Evolutionary conservation across 805 yeast species (phyloP).

Genomic region (Candida germanica): DNA sequence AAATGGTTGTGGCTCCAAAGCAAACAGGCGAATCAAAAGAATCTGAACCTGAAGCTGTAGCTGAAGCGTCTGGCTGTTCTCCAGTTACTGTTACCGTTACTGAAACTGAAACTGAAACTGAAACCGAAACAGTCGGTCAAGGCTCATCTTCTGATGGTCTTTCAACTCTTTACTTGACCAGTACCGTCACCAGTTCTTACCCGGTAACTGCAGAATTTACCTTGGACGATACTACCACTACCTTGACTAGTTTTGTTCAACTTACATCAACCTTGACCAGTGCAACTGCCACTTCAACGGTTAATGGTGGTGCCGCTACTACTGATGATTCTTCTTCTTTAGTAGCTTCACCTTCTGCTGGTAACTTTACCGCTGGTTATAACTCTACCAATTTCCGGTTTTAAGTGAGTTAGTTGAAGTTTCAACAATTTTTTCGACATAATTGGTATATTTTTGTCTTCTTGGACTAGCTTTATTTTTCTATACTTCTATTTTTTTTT

Average conservation of each 20-base stretch:
- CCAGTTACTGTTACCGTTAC: conserved; percentile 9
- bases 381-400: conserved; percentile 3
- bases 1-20: background rate
- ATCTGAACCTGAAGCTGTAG: conserved; percentile 12
- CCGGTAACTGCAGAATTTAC: conserved; percentile 21
- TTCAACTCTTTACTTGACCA: conserved; percentile 14
- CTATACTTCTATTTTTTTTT: no score
- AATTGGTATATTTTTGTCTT: background rate
- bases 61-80: conserved; percentile 4
- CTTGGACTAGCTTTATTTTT: background rate
- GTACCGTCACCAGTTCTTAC: conserved; percentile 23
- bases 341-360: background rate
- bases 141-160: background rate
- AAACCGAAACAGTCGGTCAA: conserved; percentile 17
- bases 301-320: background rate
- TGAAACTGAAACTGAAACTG: conserved; percentile 16
- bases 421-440: no score
- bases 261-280: conserved; percentile 9
- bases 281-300: conserved; percentile 5
- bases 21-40: conserved; percentile 1
- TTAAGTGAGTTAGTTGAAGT: no score
- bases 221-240: conserved; percentile 19
- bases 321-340: background rate
- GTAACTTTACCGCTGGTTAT: conserved; percentile 2
- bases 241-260: conserved; percentile 13